Evolutionary conservation across 768 basidiomycete species (phyloP), one percentile per base, ranked within the genome.

Genomic region (Auriculariales sp.): DNA sequence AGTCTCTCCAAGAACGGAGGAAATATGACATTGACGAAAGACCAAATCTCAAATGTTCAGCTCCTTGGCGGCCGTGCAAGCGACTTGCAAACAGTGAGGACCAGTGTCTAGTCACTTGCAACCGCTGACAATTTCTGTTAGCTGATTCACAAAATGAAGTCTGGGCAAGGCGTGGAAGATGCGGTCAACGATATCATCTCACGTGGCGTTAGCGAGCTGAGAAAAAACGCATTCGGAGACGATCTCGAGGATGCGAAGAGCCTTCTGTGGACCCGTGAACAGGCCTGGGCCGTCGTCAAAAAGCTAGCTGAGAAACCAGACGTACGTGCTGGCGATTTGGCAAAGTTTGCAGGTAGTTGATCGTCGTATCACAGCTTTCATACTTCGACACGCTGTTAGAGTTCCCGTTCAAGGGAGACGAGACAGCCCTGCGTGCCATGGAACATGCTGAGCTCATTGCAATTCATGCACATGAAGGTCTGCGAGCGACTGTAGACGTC

Each of bases 151-250:
- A 93, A 92, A 66, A 79, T 92, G 31, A 73, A 79, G 19, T 80
- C 71, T 46, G 86, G 89, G 2, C 75, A 78, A 65, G 66, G 61
- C 14, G 73, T 93, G 3, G 71, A 78, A 48, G 85, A 84, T 32
- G 89, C 90, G 1, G 85, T 95, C 4, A 87, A 93, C 58, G 93
- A 97, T 58, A 89, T 98, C 57, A 77, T 95, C 52, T 64, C 66
- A 19, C 75, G 87, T 14, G 82, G 81, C 29, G 78, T 91, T 9
- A 73, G 78, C 29, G 92, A 95, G 61, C 67, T 98, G 46, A 71
- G 86, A 44, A 97, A 97, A 72, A 83, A 76, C 44, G 87, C 87
- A 0, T 99, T 97, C 60, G 94, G 92, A 0, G 92, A 95, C 55
- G 93, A 95, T 59, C 64, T 71, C 1, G 90, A 94, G 49, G 93